Evolutionary conservation across 2,329 filamentous ascomycete genomes (phyloP).

Genomic region (Periglandula ipomoeae): DNA sequence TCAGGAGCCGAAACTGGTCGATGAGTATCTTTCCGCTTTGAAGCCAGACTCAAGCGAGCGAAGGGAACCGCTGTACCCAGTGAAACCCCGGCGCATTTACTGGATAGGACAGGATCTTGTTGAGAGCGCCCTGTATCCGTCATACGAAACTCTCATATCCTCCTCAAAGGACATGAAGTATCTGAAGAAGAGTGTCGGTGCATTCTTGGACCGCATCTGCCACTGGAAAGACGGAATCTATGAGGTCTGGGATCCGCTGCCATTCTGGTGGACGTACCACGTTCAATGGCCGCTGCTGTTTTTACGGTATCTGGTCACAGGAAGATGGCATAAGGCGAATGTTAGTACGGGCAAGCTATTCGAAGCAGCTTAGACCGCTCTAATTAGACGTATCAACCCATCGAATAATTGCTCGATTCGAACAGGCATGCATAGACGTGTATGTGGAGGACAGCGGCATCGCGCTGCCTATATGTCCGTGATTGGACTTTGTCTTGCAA

Average conservation of each 20-base stretch:
- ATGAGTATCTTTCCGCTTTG: conserved; percentile 44
- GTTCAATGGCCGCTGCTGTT: conserved; percentile 48
- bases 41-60: conserved; percentile 12
- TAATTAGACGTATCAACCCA: too few species aligned
- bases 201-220: conserved; percentile 28
- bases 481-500: too few species aligned
- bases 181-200: conserved; percentile 7
- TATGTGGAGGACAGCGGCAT: too few species aligned
- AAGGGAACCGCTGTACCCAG: conserved; percentile 14
- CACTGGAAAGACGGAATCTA: conserved; percentile 48
- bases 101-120: conserved; percentile 62
- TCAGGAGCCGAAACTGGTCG: conserved; percentile 34
- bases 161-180: conserved; percentile 9
- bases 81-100: conserved; percentile 32
- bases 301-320: conserved; percentile 29
- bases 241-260: conserved; percentile 44
- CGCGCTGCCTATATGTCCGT: too few species aligned
- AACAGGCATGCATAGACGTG: too few species aligned
- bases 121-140: conserved; percentile 35
- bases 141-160: conserved; percentile 24
- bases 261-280: conserved; percentile 48
- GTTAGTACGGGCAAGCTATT: conserved; percentile 47
- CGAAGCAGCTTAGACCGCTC: conserved; percentile 7
- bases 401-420: too few species aligned
- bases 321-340: conserved; percentile 57